These are phyloP conservation scores for Cercospora canescens DNA, from an alignment of 2,329 filamentous ascomycete genomes.

Conservation along the genomic window DNA sequence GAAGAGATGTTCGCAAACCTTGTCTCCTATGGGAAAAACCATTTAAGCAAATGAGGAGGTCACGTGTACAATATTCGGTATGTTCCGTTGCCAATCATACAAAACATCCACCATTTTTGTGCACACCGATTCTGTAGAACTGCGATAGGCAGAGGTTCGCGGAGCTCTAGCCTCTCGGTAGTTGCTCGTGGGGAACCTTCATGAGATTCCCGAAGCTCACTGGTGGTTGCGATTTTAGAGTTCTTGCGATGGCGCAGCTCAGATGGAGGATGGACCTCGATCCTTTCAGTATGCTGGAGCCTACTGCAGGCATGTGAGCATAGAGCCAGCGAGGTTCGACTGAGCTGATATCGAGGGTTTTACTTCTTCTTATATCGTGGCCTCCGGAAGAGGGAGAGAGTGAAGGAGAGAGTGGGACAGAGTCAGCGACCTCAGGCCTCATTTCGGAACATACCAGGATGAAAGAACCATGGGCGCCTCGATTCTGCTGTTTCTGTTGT, in stretches of 20 bases:
- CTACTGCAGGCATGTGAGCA: neutral
- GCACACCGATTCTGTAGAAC: neutral
- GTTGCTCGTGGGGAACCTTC: neutral
- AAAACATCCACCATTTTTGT: neutral
- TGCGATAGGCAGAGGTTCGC: neutral
- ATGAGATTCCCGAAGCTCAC: neutral
- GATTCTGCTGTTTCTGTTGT: conserved; percentile 8
- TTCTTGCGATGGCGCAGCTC: neutral
- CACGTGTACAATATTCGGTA: neutral
- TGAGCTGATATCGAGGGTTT: neutral
- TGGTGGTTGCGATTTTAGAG: neutral
- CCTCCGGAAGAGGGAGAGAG: too few species aligned
- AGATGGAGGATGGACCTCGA: neutral
- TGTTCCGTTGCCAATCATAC: neutral
- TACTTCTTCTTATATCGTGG: too few species aligned
- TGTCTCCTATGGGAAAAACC: neutral
- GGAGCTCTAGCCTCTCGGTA: neutral
- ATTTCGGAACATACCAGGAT: neutral
- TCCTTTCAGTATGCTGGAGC: neutral
- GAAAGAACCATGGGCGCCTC: conserved; percentile 11
- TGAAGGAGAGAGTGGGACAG: too few species aligned
- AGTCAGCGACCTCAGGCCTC: neutral
- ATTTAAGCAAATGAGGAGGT: neutral
- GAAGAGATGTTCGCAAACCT: neutral
- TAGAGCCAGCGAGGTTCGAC: neutral